These are phyloP conservation scores for Jacaranda copaia DNA, from an alignment of 257 asterid genomes.

Conservation along the genomic window DNA sequence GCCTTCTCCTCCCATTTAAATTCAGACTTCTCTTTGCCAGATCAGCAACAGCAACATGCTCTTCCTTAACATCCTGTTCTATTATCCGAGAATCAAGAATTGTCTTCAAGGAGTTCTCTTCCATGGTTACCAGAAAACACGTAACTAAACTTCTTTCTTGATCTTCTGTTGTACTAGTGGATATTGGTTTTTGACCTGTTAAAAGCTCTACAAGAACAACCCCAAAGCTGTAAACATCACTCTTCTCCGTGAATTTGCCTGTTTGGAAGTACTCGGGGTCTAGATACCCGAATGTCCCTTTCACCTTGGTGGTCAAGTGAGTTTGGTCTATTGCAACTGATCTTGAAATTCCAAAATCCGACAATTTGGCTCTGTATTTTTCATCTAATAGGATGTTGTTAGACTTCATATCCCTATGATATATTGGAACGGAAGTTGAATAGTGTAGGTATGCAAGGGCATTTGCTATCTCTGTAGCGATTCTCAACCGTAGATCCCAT, in stretches of 20 bases:
- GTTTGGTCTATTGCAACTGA: slow-evolving; percentile 37
- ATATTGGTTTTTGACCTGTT: slow-evolving; percentile 43
- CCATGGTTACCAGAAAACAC: too few species aligned
- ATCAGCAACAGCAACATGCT: too few species aligned
- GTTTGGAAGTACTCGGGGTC: slow-evolving; percentile 51
- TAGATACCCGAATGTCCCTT: slow-evolving; percentile 48
- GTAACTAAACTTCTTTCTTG: too few species aligned
- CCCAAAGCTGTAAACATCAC: slow-evolving; percentile 51
- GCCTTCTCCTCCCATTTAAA: slow-evolving; percentile 44
- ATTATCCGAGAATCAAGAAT: too few species aligned
- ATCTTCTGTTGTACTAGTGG: slow-evolving; percentile 12
- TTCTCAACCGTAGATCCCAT: slow-evolving; percentile 47
- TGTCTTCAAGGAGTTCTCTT: too few species aligned
- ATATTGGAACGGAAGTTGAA: slow-evolving; percentile 42
- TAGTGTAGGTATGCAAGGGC: slow-evolving; percentile 49
- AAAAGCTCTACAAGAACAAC: slow-evolving; percentile 50
- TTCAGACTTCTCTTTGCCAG: slow-evolving; percentile 42
- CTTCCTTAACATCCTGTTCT: too few species aligned
- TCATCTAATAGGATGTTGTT: slow-evolving; percentile 47
- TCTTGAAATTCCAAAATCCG: slow-evolving; percentile 48
- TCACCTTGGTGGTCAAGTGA: slow-evolving; percentile 43
- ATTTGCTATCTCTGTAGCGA: slow-evolving; percentile 40
- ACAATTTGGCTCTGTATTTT: slow-evolving; percentile 41
- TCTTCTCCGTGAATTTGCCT: slow-evolving; percentile 43
- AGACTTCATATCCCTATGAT: slow-evolving; percentile 51